Evolutionary conservation across 306 rosid genomes (phyloP).

Genomic region (Cucumis hystrix): DNA sequence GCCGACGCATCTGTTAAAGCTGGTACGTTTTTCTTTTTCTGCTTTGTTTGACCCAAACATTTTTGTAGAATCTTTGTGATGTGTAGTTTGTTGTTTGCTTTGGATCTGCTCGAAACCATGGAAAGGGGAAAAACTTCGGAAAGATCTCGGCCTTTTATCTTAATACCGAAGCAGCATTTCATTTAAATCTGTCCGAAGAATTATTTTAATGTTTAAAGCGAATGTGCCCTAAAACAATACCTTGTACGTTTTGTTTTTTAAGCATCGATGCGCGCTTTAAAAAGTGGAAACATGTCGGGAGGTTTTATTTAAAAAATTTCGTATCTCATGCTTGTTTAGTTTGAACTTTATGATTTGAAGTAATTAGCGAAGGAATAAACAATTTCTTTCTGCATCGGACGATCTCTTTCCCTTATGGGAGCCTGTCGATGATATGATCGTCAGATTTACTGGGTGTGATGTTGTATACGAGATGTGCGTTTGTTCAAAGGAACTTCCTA

Average conservation of each 20-base stretch:
- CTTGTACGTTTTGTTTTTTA: not conserved
- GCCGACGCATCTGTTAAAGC: slow-evolving; percentile 93
- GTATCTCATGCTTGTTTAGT: not conserved
- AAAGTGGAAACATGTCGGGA: slow-evolving; percentile 3
- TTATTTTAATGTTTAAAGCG: not conserved
- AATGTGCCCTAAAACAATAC: not conserved
- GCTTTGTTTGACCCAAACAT: slow-evolving; percentile 1
- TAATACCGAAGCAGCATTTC: not conserved
- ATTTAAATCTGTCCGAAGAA: not conserved
- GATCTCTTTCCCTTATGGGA: not conserved
- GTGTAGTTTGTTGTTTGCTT: not conserved
- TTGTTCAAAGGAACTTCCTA: not conserved
- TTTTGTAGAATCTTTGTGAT: slow-evolving; percentile 5
- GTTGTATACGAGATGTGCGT: not conserved
- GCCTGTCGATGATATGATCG: not conserved
- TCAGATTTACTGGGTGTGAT: not conserved
- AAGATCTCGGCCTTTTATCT: not conserved
- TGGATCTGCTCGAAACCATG: not conserved
- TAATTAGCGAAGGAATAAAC: not conserved
- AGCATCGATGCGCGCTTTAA: not conserved
- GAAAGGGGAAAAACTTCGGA: not conserved
- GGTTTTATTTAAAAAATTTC: not conserved
- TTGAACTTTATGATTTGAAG: not conserved
- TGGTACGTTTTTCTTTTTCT: slow-evolving; percentile 28
- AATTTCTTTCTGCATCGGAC: not conserved